A percentile compares a stretch with the other conserved stretches of the same genome.
These are phyloP conservation scores for Penicillium maclennaniae DNA, from an alignment of 495 filamentous ascomycete species.

Conservation along the genomic window DNA sequence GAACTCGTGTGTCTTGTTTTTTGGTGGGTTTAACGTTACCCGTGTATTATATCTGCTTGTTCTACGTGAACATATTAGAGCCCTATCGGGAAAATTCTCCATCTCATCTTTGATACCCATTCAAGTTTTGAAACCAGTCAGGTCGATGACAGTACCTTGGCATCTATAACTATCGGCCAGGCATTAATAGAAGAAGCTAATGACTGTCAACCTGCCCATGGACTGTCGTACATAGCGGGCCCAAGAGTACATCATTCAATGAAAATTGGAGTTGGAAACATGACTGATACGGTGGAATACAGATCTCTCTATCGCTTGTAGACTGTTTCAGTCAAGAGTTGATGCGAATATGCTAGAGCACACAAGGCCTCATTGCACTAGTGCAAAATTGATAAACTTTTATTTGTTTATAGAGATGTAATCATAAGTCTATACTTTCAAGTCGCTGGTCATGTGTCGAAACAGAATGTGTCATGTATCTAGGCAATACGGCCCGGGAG, in stretches of 20 bases:
- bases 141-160: too few species aligned
- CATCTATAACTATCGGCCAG: too few species aligned
- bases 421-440: not conserved
- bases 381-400: not conserved
- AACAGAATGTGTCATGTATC: not conserved
- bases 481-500: not conserved
- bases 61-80: conserved; percentile 1
- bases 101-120: conserved; percentile 4
- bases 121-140: not conserved
- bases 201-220: too few species aligned
- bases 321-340: not conserved
- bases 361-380: not conserved
- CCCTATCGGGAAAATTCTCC: not conserved
- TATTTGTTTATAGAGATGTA: not conserved
- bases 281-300: not conserved
- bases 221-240: too few species aligned
- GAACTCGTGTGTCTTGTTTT: not conserved
- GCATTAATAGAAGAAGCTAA: too few species aligned
- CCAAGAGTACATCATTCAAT: not conserved
- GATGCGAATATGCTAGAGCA: not conserved
- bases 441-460: not conserved
- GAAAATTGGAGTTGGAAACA: not conserved
- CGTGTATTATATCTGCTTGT: conserved; percentile 6
- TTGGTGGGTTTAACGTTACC: not conserved
- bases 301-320: too few species aligned